A percentile compares a stretch with the other conserved stretches of the same genome.
phyloP scores from a whole-genome alignment of 2,329 filamentous ascomycete species.

The Scolecobasidium constrictum region DNA sequence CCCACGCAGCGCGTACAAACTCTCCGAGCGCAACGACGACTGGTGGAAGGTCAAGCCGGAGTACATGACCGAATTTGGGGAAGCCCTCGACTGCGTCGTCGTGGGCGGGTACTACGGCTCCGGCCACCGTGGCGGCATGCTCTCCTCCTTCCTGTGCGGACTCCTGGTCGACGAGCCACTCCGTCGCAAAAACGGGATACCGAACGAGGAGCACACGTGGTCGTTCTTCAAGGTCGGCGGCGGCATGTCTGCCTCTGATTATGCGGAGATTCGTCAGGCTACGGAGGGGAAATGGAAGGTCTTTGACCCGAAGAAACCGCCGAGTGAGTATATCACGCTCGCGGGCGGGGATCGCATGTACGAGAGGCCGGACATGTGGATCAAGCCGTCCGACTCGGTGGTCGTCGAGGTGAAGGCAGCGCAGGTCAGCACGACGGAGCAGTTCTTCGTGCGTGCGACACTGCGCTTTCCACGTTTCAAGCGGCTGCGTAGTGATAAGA shows the following conservation, averaged over 20 bases:
- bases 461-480: slow-evolving; percentile 89
- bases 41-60: slow-evolving; percentile 99
- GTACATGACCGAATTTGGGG: slow-evolving; percentile 94
- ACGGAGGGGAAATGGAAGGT: slow-evolving; percentile 88
- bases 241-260: slow-evolving; percentile 77
- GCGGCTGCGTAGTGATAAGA: slow-evolving; percentile 66
- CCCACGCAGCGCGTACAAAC: slow-evolving; percentile 70
- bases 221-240: slow-evolving; percentile 99
- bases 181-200: slow-evolving; percentile 27
- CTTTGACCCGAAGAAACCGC: slow-evolving; percentile 71
- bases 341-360: slow-evolving; percentile 64
- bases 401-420: slow-evolving; percentile 86
- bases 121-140: slow-evolving; percentile 67
- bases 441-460: slow-evolving; percentile 67
- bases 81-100: slow-evolving; percentile 80
- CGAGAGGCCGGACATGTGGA: slow-evolving; percentile 87
- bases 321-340: slow-evolving; percentile 67
- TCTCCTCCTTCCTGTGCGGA: slow-evolving; percentile 87
- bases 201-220: slow-evolving; percentile 62
- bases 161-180: slow-evolving; percentile 62
- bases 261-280: slow-evolving; percentile 66
- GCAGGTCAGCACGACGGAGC: slow-evolving; percentile 60
- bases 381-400: slow-evolving; percentile 75
- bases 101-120: slow-evolving; percentile 90
- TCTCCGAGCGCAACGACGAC: slow-evolving; percentile 86